Evolutionary conservation across 768 basidiomycete species (phyloP), one percentile per base, ranked within the genome.

Genomic region (Mycena rosella): DNA sequence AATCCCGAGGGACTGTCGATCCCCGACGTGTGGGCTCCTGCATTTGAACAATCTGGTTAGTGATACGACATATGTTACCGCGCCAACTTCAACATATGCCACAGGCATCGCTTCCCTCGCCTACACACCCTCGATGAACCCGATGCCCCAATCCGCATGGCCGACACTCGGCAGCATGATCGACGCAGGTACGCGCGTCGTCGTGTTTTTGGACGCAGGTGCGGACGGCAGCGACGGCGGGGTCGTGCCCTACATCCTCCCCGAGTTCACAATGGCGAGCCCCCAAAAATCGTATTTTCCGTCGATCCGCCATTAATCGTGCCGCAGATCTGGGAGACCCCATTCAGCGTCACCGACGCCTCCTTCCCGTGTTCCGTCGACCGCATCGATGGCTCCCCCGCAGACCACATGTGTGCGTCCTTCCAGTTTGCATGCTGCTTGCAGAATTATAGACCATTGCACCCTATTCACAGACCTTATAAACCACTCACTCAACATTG

Each of bases 1-100:
- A 91, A 91, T 73, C 87, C 86, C 5, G 90, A 91, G 59, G 82
- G 83, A 10, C 77, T 83, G 15, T 83, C 85, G 3, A 78, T 88
- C 18, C 70, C 79, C 6, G 79, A 78, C 8, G 75, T 84, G 6
- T 89, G 87, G 85, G 83, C 84, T 27, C 85, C 86, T 2, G 78
- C 82, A 0, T 90, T 91, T 75, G 81, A 84, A 42, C 47, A 76
- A 1, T 79, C 88, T 6, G 88, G 88, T 75, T 74, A 79, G 71
- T 64, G 15, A 13, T 10, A 36, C 42, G 24, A 9, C 7, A 29
- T 11, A 26, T 24, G 38, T 24, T 26, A 44, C 52, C n/a, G 20
- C 10, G 2, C 22, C 11, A 14, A 30, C n/a, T 29, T 20, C 34
- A 40, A 22, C 3, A 60, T 30, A 18, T 15, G 0, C 11, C 5